Evolutionary conservation across 768 basidiomycete species (phyloP).

Genomic region (Hydnomerulius pinastri): DNA sequence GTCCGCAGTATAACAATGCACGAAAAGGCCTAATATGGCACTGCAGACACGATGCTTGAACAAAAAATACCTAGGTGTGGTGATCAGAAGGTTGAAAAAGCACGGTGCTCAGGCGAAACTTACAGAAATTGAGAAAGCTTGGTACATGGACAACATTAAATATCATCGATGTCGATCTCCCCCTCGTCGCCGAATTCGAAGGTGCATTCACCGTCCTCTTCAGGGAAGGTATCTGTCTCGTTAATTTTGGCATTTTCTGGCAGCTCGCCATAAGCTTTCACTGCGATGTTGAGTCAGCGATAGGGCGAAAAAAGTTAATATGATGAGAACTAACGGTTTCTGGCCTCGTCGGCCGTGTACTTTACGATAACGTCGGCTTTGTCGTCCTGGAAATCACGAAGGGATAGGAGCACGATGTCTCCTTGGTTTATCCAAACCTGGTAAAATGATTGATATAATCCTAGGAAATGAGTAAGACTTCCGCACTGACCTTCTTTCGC

Average conservation of each 20-base stretch:
- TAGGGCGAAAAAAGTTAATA: conserved; percentile 1
- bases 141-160: conserved; percentile 45
- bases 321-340: conserved; percentile 57
- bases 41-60: conserved; percentile 7
- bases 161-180: conserved; percentile 89
- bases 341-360: conserved; percentile 95
- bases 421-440: conserved; percentile 99
- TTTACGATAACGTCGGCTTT: conserved; percentile 99
- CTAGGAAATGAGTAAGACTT: neutral
- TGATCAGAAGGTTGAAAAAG: conserved; percentile 3
- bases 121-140: conserved; percentile 12
- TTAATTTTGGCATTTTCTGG: conserved; percentile 97
- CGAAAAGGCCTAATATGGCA: conserved; percentile 6
- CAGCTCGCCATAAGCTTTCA: conserved; percentile 97
- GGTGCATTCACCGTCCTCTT: conserved; percentile 85
- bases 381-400: conserved; percentile 99
- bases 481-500: conserved; percentile 87
- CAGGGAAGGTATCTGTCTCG: conserved; percentile 92
- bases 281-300: conserved; percentile 36
- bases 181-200: conserved; percentile 91
- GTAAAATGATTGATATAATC: conserved; percentile 7
- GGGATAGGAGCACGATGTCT: conserved; percentile 90
- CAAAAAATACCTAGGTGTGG: conserved; percentile 14
- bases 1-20: conserved; percentile 12
- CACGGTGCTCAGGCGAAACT: neutral